Evolutionary conservation across 495 filamentous ascomycete genomes (phyloP).

Genomic region (Talaromyces liani): DNA sequence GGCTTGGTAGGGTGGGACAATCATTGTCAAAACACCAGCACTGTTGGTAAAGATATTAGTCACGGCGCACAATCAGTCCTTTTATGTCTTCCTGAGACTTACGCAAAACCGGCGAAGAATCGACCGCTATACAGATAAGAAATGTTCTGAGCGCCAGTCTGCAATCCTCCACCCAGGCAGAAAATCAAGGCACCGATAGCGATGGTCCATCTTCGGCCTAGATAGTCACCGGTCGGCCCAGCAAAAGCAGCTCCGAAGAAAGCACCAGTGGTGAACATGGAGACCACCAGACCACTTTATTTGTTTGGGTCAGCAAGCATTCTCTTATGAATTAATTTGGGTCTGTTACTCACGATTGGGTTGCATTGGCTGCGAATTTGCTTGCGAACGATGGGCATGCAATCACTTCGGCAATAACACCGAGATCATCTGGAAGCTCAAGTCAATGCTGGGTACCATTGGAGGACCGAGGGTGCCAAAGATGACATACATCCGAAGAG

Average conservation of each 20-base stretch:
- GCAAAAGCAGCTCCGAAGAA: constrained; percentile 34
- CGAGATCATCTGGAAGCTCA: constrained; percentile 26
- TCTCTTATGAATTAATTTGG: neutral
- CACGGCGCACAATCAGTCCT: constrained; percentile 13
- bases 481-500: constrained; percentile 42
- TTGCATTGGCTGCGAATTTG: constrained; percentile 43
- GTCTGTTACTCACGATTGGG: constrained; percentile 21
- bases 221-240: constrained; percentile 30
- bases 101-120: constrained; percentile 43
- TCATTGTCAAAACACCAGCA: constrained; percentile 55
- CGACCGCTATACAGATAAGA: constrained; percentile 31
- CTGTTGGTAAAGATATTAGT: constrained; percentile 13
- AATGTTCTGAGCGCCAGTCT: constrained; percentile 32
- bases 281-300: constrained; percentile 55
- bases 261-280: constrained; percentile 52
- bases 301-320: neutral
- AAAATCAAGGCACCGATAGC: constrained; percentile 36
- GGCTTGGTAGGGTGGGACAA: constrained; percentile 39
- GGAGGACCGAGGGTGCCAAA: neutral
- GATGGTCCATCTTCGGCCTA: constrained; percentile 37
- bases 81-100: constrained; percentile 35
- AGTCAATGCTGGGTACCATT: neutral
- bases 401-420: constrained; percentile 57
- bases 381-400: constrained; percentile 39
- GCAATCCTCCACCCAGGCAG: constrained; percentile 35